phyloP scores from a whole-genome alignment of 495 filamentous ascomycete species.

The Penicillium tannophilum region DNA sequence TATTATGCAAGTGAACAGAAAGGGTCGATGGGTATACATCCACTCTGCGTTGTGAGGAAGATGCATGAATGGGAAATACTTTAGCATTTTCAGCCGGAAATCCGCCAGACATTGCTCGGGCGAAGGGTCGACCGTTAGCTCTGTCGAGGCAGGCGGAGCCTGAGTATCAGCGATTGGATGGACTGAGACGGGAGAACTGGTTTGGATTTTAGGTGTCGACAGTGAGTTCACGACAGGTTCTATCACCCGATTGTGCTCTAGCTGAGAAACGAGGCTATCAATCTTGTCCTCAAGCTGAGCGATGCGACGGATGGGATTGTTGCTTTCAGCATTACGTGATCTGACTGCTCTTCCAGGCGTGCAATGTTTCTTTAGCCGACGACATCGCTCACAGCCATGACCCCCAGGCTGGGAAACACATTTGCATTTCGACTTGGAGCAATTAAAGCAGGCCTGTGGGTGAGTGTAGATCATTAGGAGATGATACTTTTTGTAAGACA shows the following conservation, averaged over 20 bases:
- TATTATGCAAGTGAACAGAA: constrained; percentile 50
- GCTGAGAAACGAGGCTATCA: constrained; percentile 3
- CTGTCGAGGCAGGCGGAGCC: constrained; percentile 37
- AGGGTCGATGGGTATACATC: constrained; percentile 42
- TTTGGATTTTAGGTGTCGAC: background rate
- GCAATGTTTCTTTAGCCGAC: constrained; percentile 39
- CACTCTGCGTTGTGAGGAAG: constrained; percentile 34
- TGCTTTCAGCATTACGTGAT: constrained; percentile 19
- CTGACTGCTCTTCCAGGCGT: constrained; percentile 25
- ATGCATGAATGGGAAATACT: constrained; percentile 40
- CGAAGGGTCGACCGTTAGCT: constrained; percentile 29
- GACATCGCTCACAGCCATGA: constrained; percentile 50
- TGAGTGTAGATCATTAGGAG: background rate
- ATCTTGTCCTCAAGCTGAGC: constrained; percentile 19
- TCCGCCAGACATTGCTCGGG: constrained; percentile 32
- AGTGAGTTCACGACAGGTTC: background rate
- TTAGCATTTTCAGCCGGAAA: constrained; percentile 40
- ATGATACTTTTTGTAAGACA: too few relatives aligned
- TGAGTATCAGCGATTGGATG: background rate
- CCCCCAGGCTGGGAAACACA: constrained; percentile 42
- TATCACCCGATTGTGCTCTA: background rate
- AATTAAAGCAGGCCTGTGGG: constrained; percentile 48
- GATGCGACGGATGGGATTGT: constrained; percentile 19
- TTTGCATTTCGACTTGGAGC: constrained; percentile 54
- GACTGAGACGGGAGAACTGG: constrained; percentile 17